Evolutionary conservation across 2,329 filamentous ascomycete genomes (phyloP), one percentile per base, ranked within the genome.

Genomic region (Xylaria sp.): DNA sequence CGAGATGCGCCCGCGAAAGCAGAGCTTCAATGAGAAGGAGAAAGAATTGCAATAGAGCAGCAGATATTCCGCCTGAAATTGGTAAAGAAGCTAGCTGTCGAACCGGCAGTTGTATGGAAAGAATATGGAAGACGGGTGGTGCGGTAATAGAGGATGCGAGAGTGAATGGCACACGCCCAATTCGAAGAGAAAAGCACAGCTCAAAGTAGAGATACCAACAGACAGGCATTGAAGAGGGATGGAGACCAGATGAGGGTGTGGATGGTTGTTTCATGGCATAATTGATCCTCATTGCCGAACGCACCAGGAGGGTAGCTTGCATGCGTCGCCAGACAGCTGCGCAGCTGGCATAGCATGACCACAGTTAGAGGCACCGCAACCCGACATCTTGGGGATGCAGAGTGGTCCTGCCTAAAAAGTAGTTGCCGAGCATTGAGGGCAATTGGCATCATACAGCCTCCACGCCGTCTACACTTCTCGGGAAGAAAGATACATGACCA

Each of bases 1-100:
- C 73, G 91, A 93, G 80, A 94, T 96, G 86, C 89, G 91, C 72
- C 88, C 85, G 25, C 81, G 84, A 78, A 84, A 78, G 81, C 82
- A 77, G 77, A 82, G 75, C 46, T 20, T 77, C 36, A 73, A 64
- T 58, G 77, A 78, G 71, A 78, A 68, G 54, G 62, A 64, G 39
- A 67, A 68, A 49, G 64, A 68, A 6, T 59, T 65, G 36, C 62
- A 59, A 31, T 71, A 60, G 60, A 62, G 31, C n/a, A n/a, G 41
- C 6, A 10, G 18, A 23, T 4, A n/a, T n/a, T n/a, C n/a, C n/a
- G n/a, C n/a, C n/a, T n/a, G n/a, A n/a, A n/a, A n/a, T 15, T 12
- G 18, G n/a, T 18, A 2, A 25, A 28, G 25, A 31, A 23, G 25
- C 41, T 1, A 6, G 31, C 55, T 51, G 6, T 23, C 10, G 13